Percentiles rank a stretch among this genome's conserved stretches.
These are phyloP conservation scores for Mortierella alpina DNA, from an alignment of 192 early-diverging fungal species.

Conservation along the genomic window DNA sequence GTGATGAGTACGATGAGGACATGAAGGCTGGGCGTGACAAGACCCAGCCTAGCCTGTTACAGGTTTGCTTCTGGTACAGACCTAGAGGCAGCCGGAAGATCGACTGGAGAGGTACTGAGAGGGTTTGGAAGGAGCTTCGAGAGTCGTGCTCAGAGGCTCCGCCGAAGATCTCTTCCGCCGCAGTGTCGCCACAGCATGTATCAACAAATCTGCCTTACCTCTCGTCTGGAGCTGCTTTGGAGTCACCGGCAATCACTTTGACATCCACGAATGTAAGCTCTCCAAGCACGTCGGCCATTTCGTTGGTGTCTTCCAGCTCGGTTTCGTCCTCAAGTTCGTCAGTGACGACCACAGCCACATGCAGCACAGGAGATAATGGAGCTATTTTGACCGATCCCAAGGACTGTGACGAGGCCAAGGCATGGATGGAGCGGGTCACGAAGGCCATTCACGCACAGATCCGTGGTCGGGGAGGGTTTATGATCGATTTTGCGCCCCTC, in stretches of 20 bases:
- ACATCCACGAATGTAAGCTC: constrained; percentile 1
- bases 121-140: constrained; percentile 13
- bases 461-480: constrained; percentile 60
- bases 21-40: constrained; percentile 18
- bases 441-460: constrained; percentile 60
- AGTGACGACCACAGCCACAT: neutral
- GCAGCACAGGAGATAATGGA: constrained; percentile 8
- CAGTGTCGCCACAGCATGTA: neutral
- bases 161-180: neutral
- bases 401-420: constrained; percentile 41
- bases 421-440: constrained; percentile 53
- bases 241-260: no score
- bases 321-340: constrained; percentile 8
- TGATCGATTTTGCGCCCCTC: constrained; percentile 80
- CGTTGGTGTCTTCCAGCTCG: constrained; percentile 17
- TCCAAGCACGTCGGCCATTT: constrained; percentile 24
- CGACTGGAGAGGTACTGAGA: constrained; percentile 25
- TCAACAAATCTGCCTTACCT: neutral
- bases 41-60: constrained; percentile 56
- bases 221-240: neutral
- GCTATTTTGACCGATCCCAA: constrained; percentile 33
- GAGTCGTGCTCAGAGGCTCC: neutral
- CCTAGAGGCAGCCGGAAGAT: constrained; percentile 51
- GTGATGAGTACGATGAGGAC: neutral
- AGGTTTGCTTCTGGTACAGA: constrained; percentile 84